Conservation (phyloP, 225 moss, liverwort and hornwort species). For the Asterella californica region DNA sequence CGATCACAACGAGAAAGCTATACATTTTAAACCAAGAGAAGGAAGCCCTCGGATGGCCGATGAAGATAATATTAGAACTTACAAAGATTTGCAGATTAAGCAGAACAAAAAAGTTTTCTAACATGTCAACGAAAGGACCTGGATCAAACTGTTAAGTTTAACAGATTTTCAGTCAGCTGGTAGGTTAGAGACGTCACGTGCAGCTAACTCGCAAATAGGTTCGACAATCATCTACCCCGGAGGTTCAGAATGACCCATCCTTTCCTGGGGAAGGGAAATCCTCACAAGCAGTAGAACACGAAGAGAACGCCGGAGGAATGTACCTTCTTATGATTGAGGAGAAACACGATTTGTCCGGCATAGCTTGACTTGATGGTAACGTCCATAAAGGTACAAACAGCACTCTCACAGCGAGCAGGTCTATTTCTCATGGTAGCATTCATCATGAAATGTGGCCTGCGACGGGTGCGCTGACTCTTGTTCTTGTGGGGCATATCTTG, state of each 20-base stretch:
- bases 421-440: background rate
- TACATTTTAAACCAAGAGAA: too few relatives aligned
- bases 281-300: background rate
- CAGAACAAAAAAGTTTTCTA: background rate
- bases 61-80: too few relatives aligned
- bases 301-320: background rate
- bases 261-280: background rate
- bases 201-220: background rate
- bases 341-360: conserved; percentile 64
- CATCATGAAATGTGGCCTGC: background rate
- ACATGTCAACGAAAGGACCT: background rate
- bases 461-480: background rate
- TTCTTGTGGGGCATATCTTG: conserved; percentile 3
- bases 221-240: background rate
- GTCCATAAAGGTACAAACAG: conserved; percentile 66
- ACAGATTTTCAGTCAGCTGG: background rate
- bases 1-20: too few relatives aligned
- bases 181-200: background rate
- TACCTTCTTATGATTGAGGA: conserved; percentile 64
- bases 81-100: too few relatives aligned
- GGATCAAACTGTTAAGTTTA: background rate
- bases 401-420: conserved; percentile 45
- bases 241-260: background rate
- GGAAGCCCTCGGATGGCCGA: too few relatives aligned
- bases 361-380: conserved; percentile 47